phyloP scores from a whole-genome alignment of 2,329 filamentous ascomycete species.

The Myriosclerotinia duriaeana region DNA sequence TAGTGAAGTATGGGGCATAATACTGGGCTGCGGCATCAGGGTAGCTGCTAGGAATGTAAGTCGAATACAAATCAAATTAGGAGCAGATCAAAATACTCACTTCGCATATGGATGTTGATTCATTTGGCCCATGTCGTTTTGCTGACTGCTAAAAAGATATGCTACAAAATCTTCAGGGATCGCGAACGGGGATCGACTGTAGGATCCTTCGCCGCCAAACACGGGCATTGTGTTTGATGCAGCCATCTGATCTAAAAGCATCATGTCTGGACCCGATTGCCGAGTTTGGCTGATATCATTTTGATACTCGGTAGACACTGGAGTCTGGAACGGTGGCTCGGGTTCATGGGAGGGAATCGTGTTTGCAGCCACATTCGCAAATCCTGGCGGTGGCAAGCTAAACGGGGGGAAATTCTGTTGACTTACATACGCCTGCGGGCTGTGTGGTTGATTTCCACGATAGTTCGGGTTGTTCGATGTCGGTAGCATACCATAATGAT shows the following conservation, averaged over 20 bases:
- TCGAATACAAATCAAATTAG: neutral
- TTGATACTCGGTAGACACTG: constrained; percentile 38
- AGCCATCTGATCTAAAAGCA: constrained; percentile 61
- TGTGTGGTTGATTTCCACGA: constrained; percentile 46
- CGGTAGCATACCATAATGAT: constrained; percentile 53
- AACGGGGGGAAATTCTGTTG: constrained; percentile 64
- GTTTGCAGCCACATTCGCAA: constrained; percentile 45
- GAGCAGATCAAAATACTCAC: constrained; percentile 44
- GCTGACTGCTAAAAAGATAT: constrained; percentile 74
- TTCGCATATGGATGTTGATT: constrained; percentile 50
- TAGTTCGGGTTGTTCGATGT: constrained; percentile 51
- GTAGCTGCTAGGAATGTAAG: constrained; percentile 46
- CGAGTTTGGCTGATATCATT: constrained; percentile 41
- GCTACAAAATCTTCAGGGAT: constrained; percentile 86
- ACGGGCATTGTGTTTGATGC: constrained; percentile 74
- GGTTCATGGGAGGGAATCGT: constrained; percentile 38
- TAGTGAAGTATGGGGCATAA: constrained; percentile 50
- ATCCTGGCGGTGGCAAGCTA: constrained; percentile 61
- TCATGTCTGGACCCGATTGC: constrained; percentile 50
- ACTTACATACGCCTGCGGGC: constrained; percentile 52
- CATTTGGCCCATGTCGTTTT: constrained; percentile 54
- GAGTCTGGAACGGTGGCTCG: constrained; percentile 37
- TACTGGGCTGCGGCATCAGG: constrained; percentile 53
- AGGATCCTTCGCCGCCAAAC: constrained; percentile 73
- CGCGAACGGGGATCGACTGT: constrained; percentile 82